Base-by-base conservation (phyloP, 768 basidiomycete genomes). In the Strobilomyces dryophilus region DNA sequence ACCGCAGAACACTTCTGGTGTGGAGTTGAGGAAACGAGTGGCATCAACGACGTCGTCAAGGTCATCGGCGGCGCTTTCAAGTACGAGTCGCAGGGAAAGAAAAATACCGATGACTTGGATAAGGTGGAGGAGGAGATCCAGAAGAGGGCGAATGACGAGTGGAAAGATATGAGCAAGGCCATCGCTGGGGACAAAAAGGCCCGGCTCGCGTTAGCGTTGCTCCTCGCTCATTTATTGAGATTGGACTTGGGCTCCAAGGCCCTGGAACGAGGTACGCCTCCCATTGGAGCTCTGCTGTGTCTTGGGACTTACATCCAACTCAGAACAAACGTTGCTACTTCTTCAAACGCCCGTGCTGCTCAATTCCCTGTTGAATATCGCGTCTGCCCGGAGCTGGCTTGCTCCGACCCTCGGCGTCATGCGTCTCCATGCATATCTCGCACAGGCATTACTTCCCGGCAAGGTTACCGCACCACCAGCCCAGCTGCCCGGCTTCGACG, bases 1-100 rank as follows among this genome's bases (percentile, higher is more conserved):
- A 90, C 92, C 0, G 95, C 95, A 3, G 84, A 92, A 29, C 74
- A 79, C 0, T 93, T 93, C 74, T 99, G 97, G 84, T 91, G 88
- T 66, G 75, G 79, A 5, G 61, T 98, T n/a, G 81, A 78, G 27
- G 95, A 99, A 64, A 84, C 87, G 24, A 85, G 88, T 8, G 78
- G 77, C 1, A 80, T 92, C 58, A 75, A 80, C 29, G 86, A 91
- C 43, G 76, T 95, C 11, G 67, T 97, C 53, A 79, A 80, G 18
- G 78, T 87, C 4, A 74, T 98, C 18, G 81, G 85, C 24, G 76
- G 79, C 55, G 81, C 83, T 1, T 87, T 80, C 65, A 72, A 78
- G 60, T 82, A 79, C 73, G 88, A 92, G 64, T 61, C 71, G 7
- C 65, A 71, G 4, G 51, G 61, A 18, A 56, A 65, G 46, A 56